Base-by-base conservation (phyloP, 768 basidiomycete species). In the Trametes cinnabarina region DNA sequence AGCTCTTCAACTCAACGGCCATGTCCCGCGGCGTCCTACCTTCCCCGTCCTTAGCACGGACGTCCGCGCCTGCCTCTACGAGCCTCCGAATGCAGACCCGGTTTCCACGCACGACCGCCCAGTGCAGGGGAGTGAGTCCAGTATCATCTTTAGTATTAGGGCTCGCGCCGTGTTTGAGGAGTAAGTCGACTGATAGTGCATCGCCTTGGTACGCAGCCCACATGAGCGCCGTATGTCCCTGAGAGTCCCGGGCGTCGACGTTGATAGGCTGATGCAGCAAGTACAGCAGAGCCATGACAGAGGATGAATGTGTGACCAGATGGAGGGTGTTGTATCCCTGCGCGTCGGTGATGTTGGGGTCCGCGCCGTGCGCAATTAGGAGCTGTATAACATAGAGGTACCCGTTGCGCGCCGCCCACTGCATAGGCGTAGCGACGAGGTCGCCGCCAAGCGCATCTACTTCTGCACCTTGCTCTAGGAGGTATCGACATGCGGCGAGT, bases 181-280 rank as follows among this genome's bases (percentile, higher is more conserved):
- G 74, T 44, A 98, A 72, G 62, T 98, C 94, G 5, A 98, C 94
- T 3, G 91, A 93, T 32, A 98, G 82, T 2, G 94, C 94, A 68
- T 99, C 97, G 44, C 97, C 97, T 71, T 99, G 97, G 72, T 98
- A 99, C 9, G 94, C 92, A 5, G 97, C 97, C 97, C 97, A 99
- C 92, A 98, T 97, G 48, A 98, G 79, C 0, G 92, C 81, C 0
- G 96, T 97, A 69, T 98, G 97, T 0, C 97, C 97, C 66, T 92
- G 90, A 1, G 86, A 78, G 71, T 99, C 97, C 39, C 86, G 82
- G 46, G 88, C 88, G 69, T 99, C 97, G 57, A 98, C 88, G 41
- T 85, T 87, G 61, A 99, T 83, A 3, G 95, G 94, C 70, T 98
- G 95, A 69, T 96, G 92, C 6, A 98, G 80, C 23, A 97, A 78